A percentile compares a stretch with the other conserved stretches of the same genome.
Evolutionary conservation across 2,329 filamentous ascomycete genomes (phyloP).

Genomic region (Colletotrichum navitas): DNA sequence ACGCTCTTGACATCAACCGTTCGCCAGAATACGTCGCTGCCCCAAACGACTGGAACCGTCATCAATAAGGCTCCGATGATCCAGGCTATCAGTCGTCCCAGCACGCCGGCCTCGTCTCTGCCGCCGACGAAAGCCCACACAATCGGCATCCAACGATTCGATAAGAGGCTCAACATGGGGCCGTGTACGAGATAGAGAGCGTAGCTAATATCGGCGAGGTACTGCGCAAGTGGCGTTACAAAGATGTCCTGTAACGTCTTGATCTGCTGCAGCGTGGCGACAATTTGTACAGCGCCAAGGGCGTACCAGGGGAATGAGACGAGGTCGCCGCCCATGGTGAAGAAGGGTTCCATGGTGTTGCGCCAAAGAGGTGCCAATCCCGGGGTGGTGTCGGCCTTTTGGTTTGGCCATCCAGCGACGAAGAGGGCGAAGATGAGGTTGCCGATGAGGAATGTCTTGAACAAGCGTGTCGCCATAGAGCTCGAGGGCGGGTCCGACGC

Average conservation of each 20-base stretch:
- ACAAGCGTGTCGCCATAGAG: slow-evolving; percentile 41
- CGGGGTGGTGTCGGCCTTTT: slow-evolving; percentile 50
- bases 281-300: slow-evolving; percentile 51
- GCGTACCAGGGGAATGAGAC: slow-evolving; percentile 53
- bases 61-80: slow-evolving; percentile 54
- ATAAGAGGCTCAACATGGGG: slow-evolving; percentile 57
- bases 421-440: slow-evolving; percentile 50
- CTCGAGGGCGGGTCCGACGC: slow-evolving; percentile 9
- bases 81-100: slow-evolving; percentile 52
- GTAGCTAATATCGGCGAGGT: slow-evolving; percentile 68
- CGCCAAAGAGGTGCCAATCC: slow-evolving; percentile 50
- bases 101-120: slow-evolving; percentile 49
- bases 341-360: slow-evolving; percentile 52
- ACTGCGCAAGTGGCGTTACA: slow-evolving; percentile 62
- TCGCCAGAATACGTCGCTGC: slow-evolving; percentile 71
- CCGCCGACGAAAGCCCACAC: slow-evolving; percentile 49
- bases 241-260: slow-evolving; percentile 53
- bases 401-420: slow-evolving; percentile 58
- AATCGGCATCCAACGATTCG: slow-evolving; percentile 43
- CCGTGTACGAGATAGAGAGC: slow-evolving; percentile 72
- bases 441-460: slow-evolving; percentile 44
- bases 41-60: slow-evolving; percentile 61
- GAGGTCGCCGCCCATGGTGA: slow-evolving; percentile 49
- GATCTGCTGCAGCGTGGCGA: slow-evolving; percentile 50
- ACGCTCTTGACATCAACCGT: slow-evolving; percentile 62